Percentiles rank a stretch among this genome's conserved stretches.
Evolutionary conservation across 2,329 filamentous ascomycete species (phyloP).

Genomic region (Cercospora sp.): DNA sequence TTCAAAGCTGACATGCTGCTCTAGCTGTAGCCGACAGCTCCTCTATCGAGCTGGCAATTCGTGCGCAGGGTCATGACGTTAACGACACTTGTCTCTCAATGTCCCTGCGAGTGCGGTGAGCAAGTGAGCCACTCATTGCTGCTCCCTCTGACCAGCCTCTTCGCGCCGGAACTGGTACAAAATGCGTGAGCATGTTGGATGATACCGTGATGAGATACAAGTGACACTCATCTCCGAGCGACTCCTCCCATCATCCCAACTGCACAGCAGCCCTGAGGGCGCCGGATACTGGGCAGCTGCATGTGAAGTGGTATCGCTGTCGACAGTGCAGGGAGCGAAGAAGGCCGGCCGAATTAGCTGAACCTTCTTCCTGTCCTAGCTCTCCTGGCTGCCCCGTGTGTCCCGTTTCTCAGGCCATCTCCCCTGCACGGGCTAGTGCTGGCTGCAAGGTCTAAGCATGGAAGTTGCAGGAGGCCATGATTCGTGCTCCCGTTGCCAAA

Average conservation of each 20-base stretch:
- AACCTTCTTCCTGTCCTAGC: not conserved
- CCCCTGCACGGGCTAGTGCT: not conserved
- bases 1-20: not conserved
- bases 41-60: not conserved
- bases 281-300: not conserved
- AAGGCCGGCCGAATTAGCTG: not conserved
- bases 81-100: not conserved
- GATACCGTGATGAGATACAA: not conserved
- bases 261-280: not conserved
- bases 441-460: not conserved
- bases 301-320: constrained; percentile 1
- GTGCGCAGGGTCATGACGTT: not conserved
- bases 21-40: not conserved
- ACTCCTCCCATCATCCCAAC: not conserved
- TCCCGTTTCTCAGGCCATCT: not conserved
- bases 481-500: not conserved
- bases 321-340: not conserved
- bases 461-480: not conserved
- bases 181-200: not conserved
- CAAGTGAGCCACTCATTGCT: not conserved
- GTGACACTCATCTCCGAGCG: not conserved
- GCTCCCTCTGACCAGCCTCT: not conserved
- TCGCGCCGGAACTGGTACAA: not conserved
- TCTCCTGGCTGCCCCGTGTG: not conserved
- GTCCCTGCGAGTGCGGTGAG: not conserved